These are phyloP conservation scores for Huntiella omanensis DNA, from an alignment of 2,329 filamentous ascomycete genomes.

Conservation along the genomic window DNA sequence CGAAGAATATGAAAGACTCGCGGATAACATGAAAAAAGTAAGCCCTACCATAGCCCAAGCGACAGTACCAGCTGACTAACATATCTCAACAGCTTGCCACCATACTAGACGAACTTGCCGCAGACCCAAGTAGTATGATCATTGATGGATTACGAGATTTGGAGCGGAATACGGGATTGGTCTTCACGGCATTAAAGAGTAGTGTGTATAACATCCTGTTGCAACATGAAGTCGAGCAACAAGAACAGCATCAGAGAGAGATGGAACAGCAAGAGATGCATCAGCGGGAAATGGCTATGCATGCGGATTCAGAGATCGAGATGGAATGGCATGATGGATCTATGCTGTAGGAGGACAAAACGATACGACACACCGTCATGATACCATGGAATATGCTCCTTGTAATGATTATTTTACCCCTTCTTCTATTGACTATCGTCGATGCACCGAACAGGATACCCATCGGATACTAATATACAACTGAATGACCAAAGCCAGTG, in stretches of 20 bases:
- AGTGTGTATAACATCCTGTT: constrained; percentile 97
- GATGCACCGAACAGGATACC: too few species aligned
- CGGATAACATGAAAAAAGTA: constrained; percentile 84
- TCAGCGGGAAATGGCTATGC: neutral
- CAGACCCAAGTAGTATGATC: constrained; percentile 59
- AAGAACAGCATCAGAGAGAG: constrained; percentile 12
- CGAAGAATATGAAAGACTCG: constrained; percentile 75
- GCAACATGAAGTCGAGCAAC: constrained; percentile 63
- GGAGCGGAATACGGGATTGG: constrained; percentile 84
- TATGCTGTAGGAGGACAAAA: constrained; percentile 2
- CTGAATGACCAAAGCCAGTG: too few species aligned
- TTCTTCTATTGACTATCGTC: too few species aligned
- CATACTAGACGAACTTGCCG: constrained; percentile 43
- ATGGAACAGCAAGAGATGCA: constrained; percentile 15
- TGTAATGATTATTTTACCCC: too few species aligned
- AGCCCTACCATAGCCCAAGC: constrained; percentile 10
- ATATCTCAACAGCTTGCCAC: constrained; percentile 31
- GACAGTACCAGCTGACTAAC: neutral
- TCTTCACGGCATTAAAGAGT: constrained; percentile 90
- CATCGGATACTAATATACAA: too few species aligned
- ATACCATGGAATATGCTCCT: neutral
- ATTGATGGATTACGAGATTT: constrained; percentile 71
- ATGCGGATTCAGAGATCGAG: constrained; percentile 4
- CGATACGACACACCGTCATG: neutral
- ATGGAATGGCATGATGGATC: constrained; percentile 10